A percentile compares a stretch with the other conserved stretches of the same genome.
Conservation (phyloP, 306 rosid species). For the Vachellia pachyceras region DNA sequence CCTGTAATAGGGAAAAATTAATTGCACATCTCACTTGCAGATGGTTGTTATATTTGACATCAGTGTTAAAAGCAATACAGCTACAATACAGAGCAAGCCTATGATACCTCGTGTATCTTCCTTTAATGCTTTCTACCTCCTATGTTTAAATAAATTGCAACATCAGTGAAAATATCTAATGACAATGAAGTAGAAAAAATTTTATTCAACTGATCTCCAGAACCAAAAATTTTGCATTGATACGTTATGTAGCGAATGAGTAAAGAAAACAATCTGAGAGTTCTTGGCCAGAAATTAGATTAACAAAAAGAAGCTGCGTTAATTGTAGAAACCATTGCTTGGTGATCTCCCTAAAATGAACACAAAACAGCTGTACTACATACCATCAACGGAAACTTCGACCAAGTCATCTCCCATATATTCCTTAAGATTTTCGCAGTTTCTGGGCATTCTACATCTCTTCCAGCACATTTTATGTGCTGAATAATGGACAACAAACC, state of each 20-base stretch:
- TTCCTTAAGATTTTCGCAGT: constrained; percentile 51
- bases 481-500: constrained; percentile 84
- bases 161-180: background rate
- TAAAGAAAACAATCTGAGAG: background rate
- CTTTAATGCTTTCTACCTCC: background rate
- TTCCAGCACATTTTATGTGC: constrained; percentile 65
- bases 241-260: constrained; percentile 13
- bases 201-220: constrained; percentile 8
- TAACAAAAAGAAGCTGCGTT: constrained; percentile 11
- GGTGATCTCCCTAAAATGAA: constrained; percentile 26
- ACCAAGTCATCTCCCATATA: constrained; percentile 49
- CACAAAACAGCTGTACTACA: constrained; percentile 35
- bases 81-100: too few relatives aligned
- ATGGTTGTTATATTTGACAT: constrained; percentile 24
- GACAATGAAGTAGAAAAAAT: background rate
- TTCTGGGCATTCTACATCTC: constrained; percentile 65
- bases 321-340: constrained; percentile 9
- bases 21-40: constrained; percentile 22
- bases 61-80: constrained; percentile 7
- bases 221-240: constrained; percentile 16
- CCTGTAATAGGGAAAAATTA: constrained; percentile 50
- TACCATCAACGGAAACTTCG: constrained; percentile 80
- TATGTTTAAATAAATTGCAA: background rate
- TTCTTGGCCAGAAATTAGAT: constrained; percentile 2
- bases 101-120: background rate